These are phyloP conservation scores for Lindgomyces ingoldianus DNA, from an alignment of 495 filamentous ascomycete genomes.

Conservation along the genomic window DNA sequence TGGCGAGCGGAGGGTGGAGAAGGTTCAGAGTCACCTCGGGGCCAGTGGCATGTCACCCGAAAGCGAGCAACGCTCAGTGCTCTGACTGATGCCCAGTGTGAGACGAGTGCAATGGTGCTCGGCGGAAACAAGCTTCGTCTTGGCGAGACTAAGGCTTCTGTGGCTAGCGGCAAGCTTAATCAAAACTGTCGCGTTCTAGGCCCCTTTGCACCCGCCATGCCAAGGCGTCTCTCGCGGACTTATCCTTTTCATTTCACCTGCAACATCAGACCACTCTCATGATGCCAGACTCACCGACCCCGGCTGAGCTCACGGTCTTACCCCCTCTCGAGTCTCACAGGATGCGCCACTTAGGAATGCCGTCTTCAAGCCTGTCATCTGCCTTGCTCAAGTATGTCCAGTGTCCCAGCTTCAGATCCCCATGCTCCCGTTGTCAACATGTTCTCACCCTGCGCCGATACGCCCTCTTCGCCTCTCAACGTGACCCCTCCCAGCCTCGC, in stretches of 20 bases:
- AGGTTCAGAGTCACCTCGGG: too few relatives aligned
- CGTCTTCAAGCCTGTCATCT: neutral
- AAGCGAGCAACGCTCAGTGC: too few relatives aligned
- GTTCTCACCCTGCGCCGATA: neutral
- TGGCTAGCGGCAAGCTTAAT: too few relatives aligned
- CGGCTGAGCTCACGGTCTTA: neutral
- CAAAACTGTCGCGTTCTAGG: neutral
- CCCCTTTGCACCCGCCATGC: neutral
- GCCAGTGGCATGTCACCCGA: too few relatives aligned
- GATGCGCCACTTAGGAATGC: neutral
- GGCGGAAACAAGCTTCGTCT: neutral
- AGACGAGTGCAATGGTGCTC: too few relatives aligned
- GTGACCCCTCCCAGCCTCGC: constrained; percentile 5
- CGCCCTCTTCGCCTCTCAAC: constrained; percentile 1
- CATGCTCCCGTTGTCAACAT: neutral
- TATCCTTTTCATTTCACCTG: neutral
- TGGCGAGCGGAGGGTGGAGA: too few relatives aligned
- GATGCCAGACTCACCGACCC: neutral
- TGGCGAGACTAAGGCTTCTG: too few relatives aligned
- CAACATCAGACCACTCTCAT: neutral
- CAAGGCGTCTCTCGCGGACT: neutral
- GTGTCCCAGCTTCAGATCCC: neutral
- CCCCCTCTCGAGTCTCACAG: neutral
- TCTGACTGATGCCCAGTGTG: too few relatives aligned
- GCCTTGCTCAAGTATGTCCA: neutral